Conservation (phyloP, 2,329 filamentous ascomycete genomes). For the Fusarium albosuccineum region DNA sequence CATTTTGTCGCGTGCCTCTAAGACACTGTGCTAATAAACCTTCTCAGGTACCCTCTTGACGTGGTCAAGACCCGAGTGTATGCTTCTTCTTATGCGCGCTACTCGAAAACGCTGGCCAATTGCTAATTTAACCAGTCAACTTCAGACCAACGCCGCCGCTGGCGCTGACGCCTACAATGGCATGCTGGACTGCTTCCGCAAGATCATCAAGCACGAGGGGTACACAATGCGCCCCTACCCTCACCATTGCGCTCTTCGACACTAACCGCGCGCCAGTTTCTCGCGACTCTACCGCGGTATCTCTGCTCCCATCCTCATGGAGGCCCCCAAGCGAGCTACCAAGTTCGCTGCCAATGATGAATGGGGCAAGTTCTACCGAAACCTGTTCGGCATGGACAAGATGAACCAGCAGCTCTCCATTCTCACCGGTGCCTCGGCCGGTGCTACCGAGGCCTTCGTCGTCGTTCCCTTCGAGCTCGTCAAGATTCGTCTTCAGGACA, state of each 20-base stretch:
- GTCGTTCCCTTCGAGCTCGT: constrained; percentile 98
- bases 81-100: constrained; percentile 54
- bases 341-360: constrained; percentile 99
- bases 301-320: constrained; percentile 95
- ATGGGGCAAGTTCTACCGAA: constrained; percentile 96
- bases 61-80: constrained; percentile 98
- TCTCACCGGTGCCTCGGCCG: constrained; percentile 92
- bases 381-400: constrained; percentile 83
- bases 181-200: constrained; percentile 98
- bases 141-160: constrained; percentile 80
- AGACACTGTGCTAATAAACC: constrained; percentile 33
- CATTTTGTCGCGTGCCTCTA: constrained; percentile 36
- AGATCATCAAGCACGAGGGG: constrained; percentile 97
- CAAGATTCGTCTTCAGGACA: constrained; percentile 98
- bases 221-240: constrained; percentile 60
- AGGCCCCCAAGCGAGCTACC: constrained; percentile 91
- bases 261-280: constrained; percentile 66
- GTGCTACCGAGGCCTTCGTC: constrained; percentile 95
- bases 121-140: constrained; percentile 71
- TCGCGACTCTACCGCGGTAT: constrained; percentile 97
- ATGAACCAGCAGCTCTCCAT: constrained; percentile 94
- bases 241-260: constrained; percentile 14
- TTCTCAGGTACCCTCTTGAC: constrained; percentile 93
- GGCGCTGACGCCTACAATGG: constrained; percentile 92
- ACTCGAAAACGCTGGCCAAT: constrained; percentile 10